Percentiles rank a stretch among this genome's conserved stretches.
Conservation (phyloP, 2,329 filamentous ascomycete species). For the Tothia fuscella region DNA sequence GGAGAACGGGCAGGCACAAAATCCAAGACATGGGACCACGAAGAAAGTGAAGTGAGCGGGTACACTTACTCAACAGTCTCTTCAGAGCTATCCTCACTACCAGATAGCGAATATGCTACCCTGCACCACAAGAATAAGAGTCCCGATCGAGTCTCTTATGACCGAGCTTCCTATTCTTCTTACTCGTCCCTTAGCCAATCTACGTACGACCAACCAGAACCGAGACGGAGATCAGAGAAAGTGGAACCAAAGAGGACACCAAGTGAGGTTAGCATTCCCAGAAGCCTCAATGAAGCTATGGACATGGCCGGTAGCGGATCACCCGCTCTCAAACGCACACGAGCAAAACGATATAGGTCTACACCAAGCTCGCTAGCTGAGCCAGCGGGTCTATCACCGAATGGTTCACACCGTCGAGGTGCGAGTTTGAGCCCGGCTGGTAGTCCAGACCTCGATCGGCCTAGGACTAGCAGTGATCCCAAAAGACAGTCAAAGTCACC, state of each 20-base stretch:
- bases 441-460: neutral
- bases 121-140: neutral
- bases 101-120: conserved; percentile 13
- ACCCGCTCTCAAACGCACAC: conserved; percentile 24
- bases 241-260: too few species aligned
- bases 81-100: conserved; percentile 9
- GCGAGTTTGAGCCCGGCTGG: neutral
- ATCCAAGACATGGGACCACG: conserved; percentile 33
- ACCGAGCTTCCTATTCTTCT: neutral
- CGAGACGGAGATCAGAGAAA: neutral
- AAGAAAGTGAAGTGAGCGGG: conserved; percentile 24
- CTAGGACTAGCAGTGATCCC: neutral
- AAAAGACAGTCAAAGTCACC: neutral
- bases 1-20: conserved; percentile 42
- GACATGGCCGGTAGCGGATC: conserved; percentile 18
- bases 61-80: conserved; percentile 12
- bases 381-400: too few species aligned
- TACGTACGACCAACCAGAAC: neutral
- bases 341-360: conserved; percentile 25
- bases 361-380: conserved; percentile 17
- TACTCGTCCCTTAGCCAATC: neutral
- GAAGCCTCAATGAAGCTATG: conserved; percentile 26
- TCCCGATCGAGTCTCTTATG: neutral
- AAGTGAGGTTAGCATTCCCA: conserved; percentile 13
- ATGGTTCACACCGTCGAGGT: too few species aligned